These are phyloP conservation scores for Bryum argenteum DNA, from an alignment of 225 moss, liverwort and hornwort species.

Conservation along the genomic window DNA sequence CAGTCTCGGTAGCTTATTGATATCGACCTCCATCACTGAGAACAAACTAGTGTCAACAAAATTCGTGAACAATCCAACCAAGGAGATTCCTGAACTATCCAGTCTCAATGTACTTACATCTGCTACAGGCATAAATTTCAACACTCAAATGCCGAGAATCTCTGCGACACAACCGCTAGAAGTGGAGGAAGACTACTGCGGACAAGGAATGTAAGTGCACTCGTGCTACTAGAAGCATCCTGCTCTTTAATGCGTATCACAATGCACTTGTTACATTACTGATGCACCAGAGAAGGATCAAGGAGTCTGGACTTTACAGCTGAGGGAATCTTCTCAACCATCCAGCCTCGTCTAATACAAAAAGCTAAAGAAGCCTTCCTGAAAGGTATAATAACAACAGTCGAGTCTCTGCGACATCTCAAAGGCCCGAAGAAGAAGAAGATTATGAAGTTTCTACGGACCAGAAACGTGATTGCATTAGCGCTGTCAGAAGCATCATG, in stretches of 20 bases:
- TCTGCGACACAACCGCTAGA: conserved; percentile 11
- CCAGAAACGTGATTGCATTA: neutral
- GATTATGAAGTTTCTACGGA: conserved; percentile 2
- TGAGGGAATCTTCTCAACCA: neutral
- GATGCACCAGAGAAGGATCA: conserved; percentile 18
- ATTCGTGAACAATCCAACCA: conserved; percentile 6
- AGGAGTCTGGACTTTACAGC: conserved; percentile 7
- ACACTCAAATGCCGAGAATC: neutral
- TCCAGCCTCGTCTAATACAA: neutral
- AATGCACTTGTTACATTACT: neutral
- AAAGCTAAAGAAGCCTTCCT: neutral
- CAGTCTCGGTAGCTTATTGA: neutral
- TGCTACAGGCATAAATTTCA: neutral
- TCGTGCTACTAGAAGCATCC: neutral
- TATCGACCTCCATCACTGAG: neutral
- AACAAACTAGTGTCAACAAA: conserved; percentile 3
- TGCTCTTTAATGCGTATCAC: conserved; percentile 13
- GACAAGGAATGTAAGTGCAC: conserved; percentile 8
- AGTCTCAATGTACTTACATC: conserved; percentile 7
- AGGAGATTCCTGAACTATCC: neutral
- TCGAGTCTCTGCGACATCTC: conserved; percentile 13
- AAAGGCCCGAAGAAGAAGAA: neutral
- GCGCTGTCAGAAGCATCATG: neutral
- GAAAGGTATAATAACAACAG: too few relatives aligned
- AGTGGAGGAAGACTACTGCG: conserved; percentile 13